A percentile compares a stretch with the other conserved stretches of the same genome.
phyloP scores from a whole-genome alignment of 192 early-diverging fungal genomes.

The Pecoramyces ruminantium region DNA sequence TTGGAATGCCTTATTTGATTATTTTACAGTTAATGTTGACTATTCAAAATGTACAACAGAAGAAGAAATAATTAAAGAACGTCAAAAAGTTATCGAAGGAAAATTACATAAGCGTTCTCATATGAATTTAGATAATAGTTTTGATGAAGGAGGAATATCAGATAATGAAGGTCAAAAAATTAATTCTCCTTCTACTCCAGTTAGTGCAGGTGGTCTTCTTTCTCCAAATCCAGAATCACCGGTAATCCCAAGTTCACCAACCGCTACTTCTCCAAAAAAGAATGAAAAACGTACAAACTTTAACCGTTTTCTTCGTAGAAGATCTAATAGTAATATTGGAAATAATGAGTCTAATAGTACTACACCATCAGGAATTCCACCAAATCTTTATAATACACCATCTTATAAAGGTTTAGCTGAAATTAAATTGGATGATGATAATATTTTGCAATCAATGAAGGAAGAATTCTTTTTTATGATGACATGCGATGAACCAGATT shows the following conservation, averaged over 20 bases:
- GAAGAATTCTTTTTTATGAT: conserved; percentile 42
- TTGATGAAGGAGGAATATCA: neutral
- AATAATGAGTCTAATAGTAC: neutral
- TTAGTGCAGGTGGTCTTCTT: neutral
- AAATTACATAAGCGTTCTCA: neutral
- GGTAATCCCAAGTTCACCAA: neutral
- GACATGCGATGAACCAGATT: conserved; percentile 50
- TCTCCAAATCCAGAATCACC: neutral
- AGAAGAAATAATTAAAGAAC: neutral
- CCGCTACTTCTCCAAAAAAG: neutral
- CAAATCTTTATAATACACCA: neutral
- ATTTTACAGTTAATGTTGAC: neutral
- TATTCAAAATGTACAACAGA: neutral
- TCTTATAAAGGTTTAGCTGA: neutral
- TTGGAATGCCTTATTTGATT: neutral
- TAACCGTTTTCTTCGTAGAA: neutral
- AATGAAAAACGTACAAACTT: neutral
- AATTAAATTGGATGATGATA: neutral
- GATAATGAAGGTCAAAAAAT: neutral
- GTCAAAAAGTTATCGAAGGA: neutral
- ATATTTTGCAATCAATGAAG: conserved; percentile 10
- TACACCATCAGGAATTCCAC: neutral
- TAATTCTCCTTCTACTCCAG: neutral
- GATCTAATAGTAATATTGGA: neutral
- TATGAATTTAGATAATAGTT: neutral